phyloP scores from a whole-genome alignment of 495 filamentous ascomycete genomes.

The Terfezia boudieri region DNA sequence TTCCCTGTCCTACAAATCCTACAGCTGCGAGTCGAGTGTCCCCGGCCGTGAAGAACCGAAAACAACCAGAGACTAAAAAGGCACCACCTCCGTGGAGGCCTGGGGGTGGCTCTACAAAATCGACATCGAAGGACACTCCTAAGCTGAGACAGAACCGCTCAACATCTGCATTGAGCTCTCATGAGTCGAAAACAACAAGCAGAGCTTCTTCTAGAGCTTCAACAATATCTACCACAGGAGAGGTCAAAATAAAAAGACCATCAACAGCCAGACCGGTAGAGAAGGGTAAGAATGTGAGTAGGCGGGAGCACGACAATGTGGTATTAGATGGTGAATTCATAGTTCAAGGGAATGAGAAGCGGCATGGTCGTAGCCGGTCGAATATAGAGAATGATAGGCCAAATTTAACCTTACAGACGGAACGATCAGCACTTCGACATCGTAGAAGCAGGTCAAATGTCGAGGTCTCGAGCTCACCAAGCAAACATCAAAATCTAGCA shows the following conservation, averaged over 20 bases:
- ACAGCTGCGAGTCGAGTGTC: constrained; percentile 13
- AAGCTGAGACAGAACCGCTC: background rate
- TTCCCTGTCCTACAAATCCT: constrained; percentile 22
- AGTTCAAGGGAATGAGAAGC: background rate
- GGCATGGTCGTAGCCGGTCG: constrained; percentile 15
- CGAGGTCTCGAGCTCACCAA: constrained; percentile 26
- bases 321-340: too few relatives aligned
- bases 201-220: background rate
- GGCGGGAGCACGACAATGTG: too few relatives aligned
- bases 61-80: constrained; percentile 4
- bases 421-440: constrained; percentile 23
- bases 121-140: constrained; percentile 1
- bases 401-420: background rate
- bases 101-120: constrained; percentile 1
- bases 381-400: constrained; percentile 5
- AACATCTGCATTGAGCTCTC: background rate
- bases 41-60: background rate
- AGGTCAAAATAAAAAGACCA: background rate
- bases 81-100: constrained; percentile 16
- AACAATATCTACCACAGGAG: background rate
- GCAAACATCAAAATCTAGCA: background rate
- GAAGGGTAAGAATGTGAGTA: background rate
- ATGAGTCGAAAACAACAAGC: background rate
- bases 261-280: background rate
- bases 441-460: constrained; percentile 19